phyloP scores from a whole-genome alignment of 805 yeast species.

The Wickerhamiella dianesei region DNA sequence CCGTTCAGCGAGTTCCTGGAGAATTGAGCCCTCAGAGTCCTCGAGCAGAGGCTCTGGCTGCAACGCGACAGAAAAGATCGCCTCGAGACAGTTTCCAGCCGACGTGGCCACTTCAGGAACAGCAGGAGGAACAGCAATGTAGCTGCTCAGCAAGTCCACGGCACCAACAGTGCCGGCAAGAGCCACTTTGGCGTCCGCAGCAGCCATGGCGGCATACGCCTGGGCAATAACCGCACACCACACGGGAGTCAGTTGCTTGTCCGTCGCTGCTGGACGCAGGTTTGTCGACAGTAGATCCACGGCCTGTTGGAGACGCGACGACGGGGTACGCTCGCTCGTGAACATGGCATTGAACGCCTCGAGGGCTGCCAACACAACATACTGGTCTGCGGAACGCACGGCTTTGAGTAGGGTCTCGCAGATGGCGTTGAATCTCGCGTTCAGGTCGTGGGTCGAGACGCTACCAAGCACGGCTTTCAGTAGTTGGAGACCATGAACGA shows the following conservation, averaged over 20 bases:
- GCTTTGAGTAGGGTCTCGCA: conserved; percentile 66
- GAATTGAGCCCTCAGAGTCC: conserved; percentile 18
- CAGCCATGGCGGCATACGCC: conserved; percentile 46
- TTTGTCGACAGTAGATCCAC: conserved; percentile 56
- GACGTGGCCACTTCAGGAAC: conserved; percentile 50
- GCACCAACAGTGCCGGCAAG: conserved; percentile 42
- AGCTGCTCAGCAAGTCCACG: conserved; percentile 46
- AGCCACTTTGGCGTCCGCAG: conserved; percentile 39
- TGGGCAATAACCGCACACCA: conserved; percentile 94
- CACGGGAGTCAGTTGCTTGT: conserved; percentile 75
- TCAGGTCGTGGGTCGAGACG: conserved; percentile 46
- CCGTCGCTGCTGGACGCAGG: conserved; percentile 69
- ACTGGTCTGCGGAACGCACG: conserved; percentile 75
- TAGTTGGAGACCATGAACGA: conserved; percentile 68
- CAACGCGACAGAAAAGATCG: conserved; percentile 55
- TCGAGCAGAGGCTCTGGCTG: conserved; percentile 42
- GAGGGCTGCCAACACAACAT: conserved; percentile 67
- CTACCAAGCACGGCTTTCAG: conserved; percentile 48
- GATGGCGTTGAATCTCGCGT: conserved; percentile 51
- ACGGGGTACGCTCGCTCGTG: conserved; percentile 39
- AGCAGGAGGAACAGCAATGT: conserved; percentile 44
- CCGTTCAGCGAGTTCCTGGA: conserved; percentile 37
- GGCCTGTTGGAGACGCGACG: conserved; percentile 47
- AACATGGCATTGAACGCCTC: conserved; percentile 72
- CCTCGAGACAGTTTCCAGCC: conserved; percentile 77